Percentiles rank a stretch among this genome's conserved stretches.
Evolutionary conservation across 306 rosid genomes (phyloP).

Genomic region (Castanea sativa): DNA sequence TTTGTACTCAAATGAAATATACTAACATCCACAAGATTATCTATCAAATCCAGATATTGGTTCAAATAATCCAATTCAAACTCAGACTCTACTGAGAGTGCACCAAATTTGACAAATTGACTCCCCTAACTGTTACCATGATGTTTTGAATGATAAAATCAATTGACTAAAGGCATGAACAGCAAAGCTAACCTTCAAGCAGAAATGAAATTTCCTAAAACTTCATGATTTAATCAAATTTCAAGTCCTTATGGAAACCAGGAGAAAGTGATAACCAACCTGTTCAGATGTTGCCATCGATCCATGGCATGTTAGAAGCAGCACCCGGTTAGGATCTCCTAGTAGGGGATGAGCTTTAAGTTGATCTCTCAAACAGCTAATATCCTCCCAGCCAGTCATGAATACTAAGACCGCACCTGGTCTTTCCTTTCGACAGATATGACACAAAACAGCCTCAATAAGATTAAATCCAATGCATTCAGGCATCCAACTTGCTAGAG

Average conservation of each 20-base stretch:
- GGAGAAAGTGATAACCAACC: slow-evolving; percentile 44
- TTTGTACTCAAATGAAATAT: background rate
- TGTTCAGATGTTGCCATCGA: slow-evolving; percentile 98
- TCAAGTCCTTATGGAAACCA: background rate
- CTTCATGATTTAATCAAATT: background rate
- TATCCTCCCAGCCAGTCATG: slow-evolving; percentile 99
- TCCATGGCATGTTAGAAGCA: slow-evolving; percentile 92
- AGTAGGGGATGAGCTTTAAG: slow-evolving; percentile 92
- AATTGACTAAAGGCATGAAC: background rate
- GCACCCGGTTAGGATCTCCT: slow-evolving; percentile 94
- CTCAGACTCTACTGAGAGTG: background rate
- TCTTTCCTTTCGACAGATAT: slow-evolving; percentile 92
- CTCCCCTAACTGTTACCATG: background rate
- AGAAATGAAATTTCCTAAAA: background rate
- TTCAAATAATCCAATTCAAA: background rate
- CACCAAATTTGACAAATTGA: background rate
- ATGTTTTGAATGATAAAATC: background rate
- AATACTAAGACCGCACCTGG: slow-evolving; percentile 93
- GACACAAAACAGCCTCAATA: slow-evolving; percentile 92
- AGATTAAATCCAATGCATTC: slow-evolving; percentile 95
- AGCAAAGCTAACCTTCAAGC: background rate
- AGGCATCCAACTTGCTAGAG: slow-evolving; percentile 82
- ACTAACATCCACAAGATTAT: background rate
- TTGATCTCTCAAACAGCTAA: slow-evolving; percentile 88
- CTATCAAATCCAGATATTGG: background rate